Base-by-base conservation (phyloP, 2,329 filamentous ascomycete genomes). In the Biscogniauxia sp. region DNA sequence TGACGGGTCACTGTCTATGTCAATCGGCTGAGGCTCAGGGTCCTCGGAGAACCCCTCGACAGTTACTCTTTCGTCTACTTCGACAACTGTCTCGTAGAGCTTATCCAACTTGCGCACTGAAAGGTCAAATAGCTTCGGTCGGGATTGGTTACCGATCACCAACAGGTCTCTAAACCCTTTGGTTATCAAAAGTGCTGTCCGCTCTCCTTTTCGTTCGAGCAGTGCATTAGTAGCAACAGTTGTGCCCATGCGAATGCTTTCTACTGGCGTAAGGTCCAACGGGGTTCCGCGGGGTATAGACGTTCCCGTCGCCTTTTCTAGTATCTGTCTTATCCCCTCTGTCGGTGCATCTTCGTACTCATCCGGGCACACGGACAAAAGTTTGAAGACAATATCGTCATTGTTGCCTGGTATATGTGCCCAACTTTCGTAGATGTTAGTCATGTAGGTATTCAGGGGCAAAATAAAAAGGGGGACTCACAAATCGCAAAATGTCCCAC, bases 211-310 rank as follows among this genome's bases (percentile, higher is more conserved):
- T 23, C 88, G 76, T 68, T 91, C 88, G 1, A 92, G 76, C 20
- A 92, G 74, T 0, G 89, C 88, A 75, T 91, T 92, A 0, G 89
- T 92, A 1, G 88, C 88, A 8, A 91, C 88, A 0, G 89, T 91
- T 1, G 89, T 92, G n/a, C 89, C 89, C 85, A 92, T 91, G 9
- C 88, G 83, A 20, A 60, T 60, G 32, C 58, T 60, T 51, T 60
- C 58, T 9, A 60, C 58, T 20, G 58, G 58, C 3, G 54, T 51
- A 19, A 62, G 51, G 45, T 62, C 60, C 26, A 62, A 26, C 25
- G 52, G 57, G 23, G 60, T 54, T 3, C 66, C 71, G 1, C 54
- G 28, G 4, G 69, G 84, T 20, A 89, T 88, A 7, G 84, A 79
- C 54, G 79, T 79, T 56, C 82, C 83, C 1, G 82, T 83, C 69